These are phyloP conservation scores for Erodium texanum DNA, from an alignment of 441 rosid species.

Conservation along the genomic window DNA sequence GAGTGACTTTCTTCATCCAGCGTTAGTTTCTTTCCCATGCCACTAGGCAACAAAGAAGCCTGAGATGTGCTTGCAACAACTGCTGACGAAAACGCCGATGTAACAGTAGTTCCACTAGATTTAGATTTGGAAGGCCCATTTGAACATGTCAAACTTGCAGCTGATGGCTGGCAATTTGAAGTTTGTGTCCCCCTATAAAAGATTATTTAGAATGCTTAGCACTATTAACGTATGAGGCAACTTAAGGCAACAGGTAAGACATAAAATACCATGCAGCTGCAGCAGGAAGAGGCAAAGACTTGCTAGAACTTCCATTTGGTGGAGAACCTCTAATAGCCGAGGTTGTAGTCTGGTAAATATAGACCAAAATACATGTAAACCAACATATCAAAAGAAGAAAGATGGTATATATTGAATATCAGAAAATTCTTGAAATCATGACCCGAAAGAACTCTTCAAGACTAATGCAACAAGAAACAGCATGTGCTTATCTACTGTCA, in stretches of 20 bases:
- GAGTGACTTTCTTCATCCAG: slow-evolving; percentile 38
- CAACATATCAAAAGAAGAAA: neutral
- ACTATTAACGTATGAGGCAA: neutral
- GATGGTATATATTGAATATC: neutral
- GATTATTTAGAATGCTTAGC: slow-evolving; percentile 18
- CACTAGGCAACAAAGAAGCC: slow-evolving; percentile 27
- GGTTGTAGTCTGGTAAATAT: slow-evolving; percentile 34
- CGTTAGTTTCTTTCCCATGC: slow-evolving; percentile 31
- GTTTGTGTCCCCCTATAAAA: slow-evolving; percentile 65
- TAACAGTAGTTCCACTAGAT: slow-evolving; percentile 30
- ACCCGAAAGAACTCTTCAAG: no score
- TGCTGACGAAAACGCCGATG: slow-evolving; percentile 28
- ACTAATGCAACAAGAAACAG: neutral
- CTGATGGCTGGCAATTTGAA: slow-evolving; percentile 38
- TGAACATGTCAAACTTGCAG: slow-evolving; percentile 32
- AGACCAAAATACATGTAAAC: slow-evolving; percentile 4
- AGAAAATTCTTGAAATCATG: neutral
- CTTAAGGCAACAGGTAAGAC: neutral
- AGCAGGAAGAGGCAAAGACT: slow-evolving; percentile 50
- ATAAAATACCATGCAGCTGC: slow-evolving; percentile 74
- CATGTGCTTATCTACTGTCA: neutral
- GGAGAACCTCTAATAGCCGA: slow-evolving; percentile 50
- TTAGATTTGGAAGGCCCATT: slow-evolving; percentile 49
- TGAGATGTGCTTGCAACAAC: slow-evolving; percentile 34
- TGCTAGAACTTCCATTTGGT: slow-evolving; percentile 59